Evolutionary conservation across 2,329 filamentous ascomycete genomes (phyloP).

Genomic region (Colletotrichum chlorophyti): DNA sequence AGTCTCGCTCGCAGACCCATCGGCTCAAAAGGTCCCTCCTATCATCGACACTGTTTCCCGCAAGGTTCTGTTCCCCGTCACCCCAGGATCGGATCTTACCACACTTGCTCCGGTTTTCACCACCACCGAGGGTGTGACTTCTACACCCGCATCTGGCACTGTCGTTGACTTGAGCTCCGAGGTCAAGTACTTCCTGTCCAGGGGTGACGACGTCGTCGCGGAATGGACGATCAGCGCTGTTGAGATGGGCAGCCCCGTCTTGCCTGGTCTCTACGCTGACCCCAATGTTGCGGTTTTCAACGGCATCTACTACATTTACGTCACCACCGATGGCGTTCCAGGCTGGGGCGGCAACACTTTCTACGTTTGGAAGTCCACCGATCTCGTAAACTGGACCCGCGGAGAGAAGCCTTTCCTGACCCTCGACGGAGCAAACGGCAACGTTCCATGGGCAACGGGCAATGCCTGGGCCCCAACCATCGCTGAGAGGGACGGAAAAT

Average conservation of each 20-base stretch:
- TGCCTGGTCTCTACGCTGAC: slow-evolving; percentile 49
- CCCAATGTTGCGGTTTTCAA: slow-evolving; percentile 53
- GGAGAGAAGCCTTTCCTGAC: slow-evolving; percentile 49
- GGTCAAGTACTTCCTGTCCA: slow-evolving; percentile 30
- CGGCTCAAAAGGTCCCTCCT: slow-evolving; percentile 27
- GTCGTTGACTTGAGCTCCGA: slow-evolving; percentile 27
- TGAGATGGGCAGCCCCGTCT: slow-evolving; percentile 40
- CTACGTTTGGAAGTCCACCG: slow-evolving; percentile 52
- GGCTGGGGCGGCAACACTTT: slow-evolving; percentile 55
- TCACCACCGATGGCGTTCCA: slow-evolving; percentile 51
- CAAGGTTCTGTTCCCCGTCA: slow-evolving; percentile 30
- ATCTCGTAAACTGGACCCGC: slow-evolving; percentile 50
- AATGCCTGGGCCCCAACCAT: slow-evolving; percentile 74
- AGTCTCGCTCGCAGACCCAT: slow-evolving; percentile 22
- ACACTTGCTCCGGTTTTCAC: slow-evolving; percentile 31
- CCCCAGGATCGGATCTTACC: slow-evolving; percentile 30
- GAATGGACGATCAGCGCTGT: slow-evolving; percentile 29
- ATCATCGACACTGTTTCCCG: slow-evolving; percentile 27
- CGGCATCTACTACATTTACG: slow-evolving; percentile 54
- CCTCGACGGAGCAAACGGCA: slow-evolving; percentile 51
- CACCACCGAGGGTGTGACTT: slow-evolving; percentile 27
- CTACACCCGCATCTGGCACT: slow-evolving; percentile 29
- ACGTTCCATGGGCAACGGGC: slow-evolving; percentile 70
- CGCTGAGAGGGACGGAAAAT: slow-evolving; percentile 64
- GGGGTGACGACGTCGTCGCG: not conserved